phyloP scores from a whole-genome alignment of 1,139 yeast species.

The Diutina pseudorugosa region DNA sequence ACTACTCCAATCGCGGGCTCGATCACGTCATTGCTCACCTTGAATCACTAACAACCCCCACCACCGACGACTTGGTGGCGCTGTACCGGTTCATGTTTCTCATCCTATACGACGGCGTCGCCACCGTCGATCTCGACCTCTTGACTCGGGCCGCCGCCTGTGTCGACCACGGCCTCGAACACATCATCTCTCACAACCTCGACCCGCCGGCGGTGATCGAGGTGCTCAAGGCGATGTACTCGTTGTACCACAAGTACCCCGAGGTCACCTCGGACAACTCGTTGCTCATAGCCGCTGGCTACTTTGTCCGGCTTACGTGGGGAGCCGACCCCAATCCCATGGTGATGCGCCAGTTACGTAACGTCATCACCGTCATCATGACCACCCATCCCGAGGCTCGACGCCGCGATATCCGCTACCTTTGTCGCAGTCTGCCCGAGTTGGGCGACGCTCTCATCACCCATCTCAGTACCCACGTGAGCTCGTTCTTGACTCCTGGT shows the following conservation, averaged over 20 bases:
- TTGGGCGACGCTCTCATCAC: not conserved
- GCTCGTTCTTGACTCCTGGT: not conserved
- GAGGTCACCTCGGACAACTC: not conserved
- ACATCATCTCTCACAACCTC: not conserved
- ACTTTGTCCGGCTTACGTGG: not conserved
- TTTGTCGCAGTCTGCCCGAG: not conserved
- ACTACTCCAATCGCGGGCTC: not conserved
- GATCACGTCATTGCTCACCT: not conserved
- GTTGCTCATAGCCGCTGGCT: not conserved
- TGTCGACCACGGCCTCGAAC: not conserved
- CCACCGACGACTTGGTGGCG: not conserved
- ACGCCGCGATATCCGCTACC: not conserved
- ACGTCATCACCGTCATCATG: not conserved
- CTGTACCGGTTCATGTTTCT: not conserved
- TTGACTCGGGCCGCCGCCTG: not conserved
- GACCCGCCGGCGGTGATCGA: slow-evolving; percentile 3
- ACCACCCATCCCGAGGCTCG: not conserved
- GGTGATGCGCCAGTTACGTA: not conserved
- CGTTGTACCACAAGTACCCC: slow-evolving; percentile 1
- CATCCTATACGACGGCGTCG: not conserved
- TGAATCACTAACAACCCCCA: not conserved
- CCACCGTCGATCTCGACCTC: not conserved
- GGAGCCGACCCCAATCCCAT: not conserved
- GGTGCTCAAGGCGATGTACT: slow-evolving; percentile 1
- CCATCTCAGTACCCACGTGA: not conserved